phyloP scores from a whole-genome alignment of 2,329 filamentous ascomycete species.

The Apiospora koreana region DNA sequence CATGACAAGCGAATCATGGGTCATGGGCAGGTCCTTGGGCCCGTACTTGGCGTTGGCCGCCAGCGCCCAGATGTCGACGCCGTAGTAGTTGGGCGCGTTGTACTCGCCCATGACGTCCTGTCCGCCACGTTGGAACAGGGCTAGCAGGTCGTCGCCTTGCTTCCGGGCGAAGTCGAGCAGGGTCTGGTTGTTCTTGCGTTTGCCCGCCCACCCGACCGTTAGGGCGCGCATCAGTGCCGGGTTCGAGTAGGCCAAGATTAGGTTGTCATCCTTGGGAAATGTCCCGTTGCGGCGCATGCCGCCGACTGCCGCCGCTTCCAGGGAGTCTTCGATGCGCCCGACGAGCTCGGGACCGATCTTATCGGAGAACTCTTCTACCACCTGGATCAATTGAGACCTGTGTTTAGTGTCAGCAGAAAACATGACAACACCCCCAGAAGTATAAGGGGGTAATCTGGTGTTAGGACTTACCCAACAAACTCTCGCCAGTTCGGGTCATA shows the following conservation, averaged over 20 bases:
- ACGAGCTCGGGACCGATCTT: slow-evolving; percentile 34
- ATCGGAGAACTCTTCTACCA: slow-evolving; percentile 35
- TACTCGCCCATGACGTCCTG: slow-evolving; percentile 36
- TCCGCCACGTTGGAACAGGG: slow-evolving; percentile 29
- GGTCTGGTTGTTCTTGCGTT: slow-evolving; percentile 36
- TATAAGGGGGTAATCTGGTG: background rate
- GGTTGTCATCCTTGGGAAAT: slow-evolving; percentile 39
- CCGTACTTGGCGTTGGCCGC: slow-evolving; percentile 40
- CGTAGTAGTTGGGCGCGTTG: slow-evolving; percentile 43
- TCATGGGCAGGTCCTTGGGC: slow-evolving; percentile 29
- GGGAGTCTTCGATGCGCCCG: slow-evolving; percentile 35
- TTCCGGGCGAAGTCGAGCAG: slow-evolving; percentile 38
- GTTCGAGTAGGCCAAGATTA: slow-evolving; percentile 42
- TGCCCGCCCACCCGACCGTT: slow-evolving; percentile 42
- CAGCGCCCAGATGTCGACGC: slow-evolving; percentile 42
- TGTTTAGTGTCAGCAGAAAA: background rate
- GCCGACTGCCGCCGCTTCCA: slow-evolving; percentile 38
- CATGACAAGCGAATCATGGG: slow-evolving; percentile 29
- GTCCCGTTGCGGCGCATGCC: slow-evolving; percentile 42
- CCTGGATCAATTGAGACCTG: slow-evolving; percentile 36
- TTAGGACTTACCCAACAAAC: slow-evolving; percentile 31
- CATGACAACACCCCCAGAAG: background rate
- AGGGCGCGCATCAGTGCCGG: slow-evolving; percentile 42
- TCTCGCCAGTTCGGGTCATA: slow-evolving; percentile 40
- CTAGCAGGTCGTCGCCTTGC: slow-evolving; percentile 31